Base-by-base conservation (phyloP, 2,329 filamentous ascomycete genomes). In the Furcasterigmium sp. region DNA sequence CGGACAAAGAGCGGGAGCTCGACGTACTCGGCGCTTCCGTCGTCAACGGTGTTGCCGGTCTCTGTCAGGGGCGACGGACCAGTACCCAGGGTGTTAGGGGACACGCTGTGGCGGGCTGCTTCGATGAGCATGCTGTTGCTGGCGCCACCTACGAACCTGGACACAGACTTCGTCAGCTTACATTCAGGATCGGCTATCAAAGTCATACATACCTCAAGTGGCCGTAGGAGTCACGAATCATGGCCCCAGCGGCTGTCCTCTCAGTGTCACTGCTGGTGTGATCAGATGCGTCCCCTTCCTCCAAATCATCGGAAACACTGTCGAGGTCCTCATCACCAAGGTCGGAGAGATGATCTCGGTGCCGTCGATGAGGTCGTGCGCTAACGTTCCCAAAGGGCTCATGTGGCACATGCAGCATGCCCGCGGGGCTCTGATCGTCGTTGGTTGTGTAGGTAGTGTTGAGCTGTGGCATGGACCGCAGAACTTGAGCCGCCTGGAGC, bases 1-100 rank as follows among this genome's bases (percentile, higher is more conserved):
- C 47, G 55, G 7, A 58, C 48, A 39, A 59, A 60, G 19, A 56
- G 42, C 1, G 57, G 57, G 7, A 59, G 43, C 29, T 59, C 56
- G 1, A 56, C 40, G 14, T 51, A 47, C 28, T 21, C 20, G 13
- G 14, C 14, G 30, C 18, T 15, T n/a, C 30, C 14, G 30, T 34
- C 30, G 8, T 34, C 30, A 15, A 5, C 14, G 15, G 30, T 17
- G 30, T 8, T 34, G 2, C 20, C 41, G 15, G 26, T 37, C 15
- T 25, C 41, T 9, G 36, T 35, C 5, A 20, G 32, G 25, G 19
- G 25, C n/a, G 41, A 37, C n/a, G 30, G 30, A 15, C 30, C 30
- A 8, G 37, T 28, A n/a, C n/a, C n/a, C 13, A 23, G 25, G 11
- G 26, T 25, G 14, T 17, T 14, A 4, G 53, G 53, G 10, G 51